A percentile compares a stretch with the other conserved stretches of the same genome.
These are phyloP conservation scores for Hypomyces perniciosus DNA, from an alignment of 2,329 filamentous ascomycete species.

Conservation along the genomic window DNA sequence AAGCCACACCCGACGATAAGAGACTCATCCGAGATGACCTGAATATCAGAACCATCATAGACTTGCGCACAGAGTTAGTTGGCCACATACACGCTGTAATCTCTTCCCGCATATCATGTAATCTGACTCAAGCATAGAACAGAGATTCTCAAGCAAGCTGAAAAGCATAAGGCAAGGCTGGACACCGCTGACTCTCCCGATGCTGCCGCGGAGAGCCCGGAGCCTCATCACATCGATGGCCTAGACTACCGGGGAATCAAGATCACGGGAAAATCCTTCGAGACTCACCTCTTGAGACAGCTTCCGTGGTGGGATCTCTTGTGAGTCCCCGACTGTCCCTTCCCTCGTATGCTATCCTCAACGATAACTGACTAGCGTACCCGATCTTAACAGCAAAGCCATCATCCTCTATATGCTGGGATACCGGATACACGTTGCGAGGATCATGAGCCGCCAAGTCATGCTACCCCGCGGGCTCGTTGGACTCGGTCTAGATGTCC, in stretches of 20 bases:
- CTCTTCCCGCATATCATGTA: neutral
- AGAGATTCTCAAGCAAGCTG: constrained; percentile 63
- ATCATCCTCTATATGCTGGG: constrained; percentile 58
- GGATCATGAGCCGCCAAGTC: constrained; percentile 61
- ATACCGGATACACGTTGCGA: constrained; percentile 63
- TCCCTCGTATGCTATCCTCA: neutral
- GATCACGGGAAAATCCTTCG: constrained; percentile 67
- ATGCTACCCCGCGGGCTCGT: constrained; percentile 67
- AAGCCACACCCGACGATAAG: constrained; percentile 63
- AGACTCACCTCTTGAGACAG: constrained; percentile 59
- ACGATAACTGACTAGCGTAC: neutral
- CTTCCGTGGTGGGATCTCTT: constrained; percentile 62
- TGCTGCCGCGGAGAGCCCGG: constrained; percentile 45
- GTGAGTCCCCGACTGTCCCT: constrained; percentile 32
- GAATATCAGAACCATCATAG: constrained; percentile 66
- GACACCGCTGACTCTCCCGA: constrained; percentile 30
- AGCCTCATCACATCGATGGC: constrained; percentile 56
- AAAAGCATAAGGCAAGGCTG: constrained; percentile 50
- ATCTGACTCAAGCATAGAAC: constrained; percentile 42
- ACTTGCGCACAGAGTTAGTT: constrained; percentile 67
- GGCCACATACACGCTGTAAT: neutral
- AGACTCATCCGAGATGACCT: constrained; percentile 51
- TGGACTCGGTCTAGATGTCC: constrained; percentile 62
- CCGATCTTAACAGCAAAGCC: constrained; percentile 32
- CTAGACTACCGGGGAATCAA: constrained; percentile 62